These are phyloP conservation scores for Geoglossum glabrum DNA, from an alignment of 495 filamentous ascomycete species.

Conservation along the genomic window DNA sequence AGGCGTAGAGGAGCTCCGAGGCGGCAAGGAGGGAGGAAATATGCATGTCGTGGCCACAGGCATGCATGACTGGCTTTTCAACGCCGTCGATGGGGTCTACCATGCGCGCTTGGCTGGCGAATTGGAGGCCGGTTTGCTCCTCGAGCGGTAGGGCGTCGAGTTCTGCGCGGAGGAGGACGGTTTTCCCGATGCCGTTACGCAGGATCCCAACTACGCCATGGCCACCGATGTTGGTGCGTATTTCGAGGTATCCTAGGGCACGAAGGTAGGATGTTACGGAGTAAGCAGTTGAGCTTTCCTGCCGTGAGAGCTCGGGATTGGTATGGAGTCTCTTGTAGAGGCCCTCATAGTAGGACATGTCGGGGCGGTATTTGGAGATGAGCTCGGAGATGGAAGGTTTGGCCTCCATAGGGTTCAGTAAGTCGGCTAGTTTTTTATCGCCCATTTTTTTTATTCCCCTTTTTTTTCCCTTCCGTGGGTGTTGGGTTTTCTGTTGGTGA, in stretches of 20 bases:
- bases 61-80: conserved; percentile 33
- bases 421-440: too few relatives aligned
- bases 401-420: too few relatives aligned
- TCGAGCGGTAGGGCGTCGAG: conserved; percentile 34
- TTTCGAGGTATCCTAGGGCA: conserved; percentile 18
- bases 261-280: conserved; percentile 21
- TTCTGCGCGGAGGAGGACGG: conserved; percentile 31
- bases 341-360: conserved; percentile 25
- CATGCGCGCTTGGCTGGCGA: conserved; percentile 24
- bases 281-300: conserved; percentile 28
- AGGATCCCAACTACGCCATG: conserved; percentile 27
- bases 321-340: conserved; percentile 36
- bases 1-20: conserved; percentile 20
- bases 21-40: conserved; percentile 32
- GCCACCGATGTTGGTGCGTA: conserved; percentile 19
- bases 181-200: conserved; percentile 26
- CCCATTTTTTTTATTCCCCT: too few relatives aligned
- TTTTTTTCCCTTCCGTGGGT: too few relatives aligned
- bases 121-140: conserved; percentile 29
- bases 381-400: neutral
- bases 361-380: neutral
- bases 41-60: conserved; percentile 38
- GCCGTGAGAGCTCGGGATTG: conserved; percentile 34
- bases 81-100: conserved; percentile 19
- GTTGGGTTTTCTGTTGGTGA: too few relatives aligned